Evolutionary conservation across 345 rosid species (phyloP).

Genomic region (Draba incana): DNA sequence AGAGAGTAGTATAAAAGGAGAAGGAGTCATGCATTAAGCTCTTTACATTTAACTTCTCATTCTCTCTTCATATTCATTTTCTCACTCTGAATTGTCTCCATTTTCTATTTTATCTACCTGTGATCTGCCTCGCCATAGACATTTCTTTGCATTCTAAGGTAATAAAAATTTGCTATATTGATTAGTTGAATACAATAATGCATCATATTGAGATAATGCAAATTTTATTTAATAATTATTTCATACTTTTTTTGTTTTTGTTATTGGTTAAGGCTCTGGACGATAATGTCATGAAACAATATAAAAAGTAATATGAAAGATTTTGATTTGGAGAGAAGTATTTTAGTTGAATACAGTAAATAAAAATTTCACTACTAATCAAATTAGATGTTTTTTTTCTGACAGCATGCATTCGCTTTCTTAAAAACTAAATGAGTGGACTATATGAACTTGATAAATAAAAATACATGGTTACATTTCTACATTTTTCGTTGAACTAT

Average conservation of each 20-base stretch:
- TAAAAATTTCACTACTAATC: neutral
- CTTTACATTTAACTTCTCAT: constrained; percentile 9
- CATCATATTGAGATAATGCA: neutral
- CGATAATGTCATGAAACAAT: neutral
- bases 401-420: too few relatives aligned
- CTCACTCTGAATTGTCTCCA: constrained; percentile 5
- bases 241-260: neutral
- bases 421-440: too few relatives aligned
- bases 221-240: neutral
- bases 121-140: neutral
- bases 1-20: constrained; percentile 22
- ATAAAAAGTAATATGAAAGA: neutral
- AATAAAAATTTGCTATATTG: neutral
- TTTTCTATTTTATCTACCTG: neutral
- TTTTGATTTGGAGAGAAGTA: neutral
- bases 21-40: neutral
- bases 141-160: constrained; percentile 14
- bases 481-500: neutral
- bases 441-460: neutral
- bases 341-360: too few relatives aligned
- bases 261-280: neutral
- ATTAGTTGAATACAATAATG: neutral
- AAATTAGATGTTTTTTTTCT: too few relatives aligned
- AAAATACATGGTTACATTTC: neutral
- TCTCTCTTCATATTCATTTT: constrained; percentile 6